Evolutionary conservation across 352 stramenopile species (phyloP).

Genomic region (Globisporangium barbulae): DNA sequence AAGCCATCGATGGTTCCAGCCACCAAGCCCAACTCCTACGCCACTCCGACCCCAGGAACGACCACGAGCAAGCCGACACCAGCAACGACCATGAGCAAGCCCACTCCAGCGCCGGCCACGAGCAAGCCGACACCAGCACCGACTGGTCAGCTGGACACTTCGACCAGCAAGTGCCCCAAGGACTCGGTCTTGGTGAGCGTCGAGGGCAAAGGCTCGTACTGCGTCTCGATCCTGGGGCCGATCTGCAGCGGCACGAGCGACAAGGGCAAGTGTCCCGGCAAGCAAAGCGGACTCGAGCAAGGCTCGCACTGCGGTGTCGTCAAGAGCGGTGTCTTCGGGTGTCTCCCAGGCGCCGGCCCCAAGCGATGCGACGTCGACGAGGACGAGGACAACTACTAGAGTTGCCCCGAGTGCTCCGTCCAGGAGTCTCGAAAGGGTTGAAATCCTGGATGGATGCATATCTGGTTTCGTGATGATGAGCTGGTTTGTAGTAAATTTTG

Average conservation of each 20-base stretch:
- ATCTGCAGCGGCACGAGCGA: slow-evolving; percentile 5
- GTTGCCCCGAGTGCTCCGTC: background rate
- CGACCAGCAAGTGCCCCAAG: background rate
- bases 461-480: background rate
- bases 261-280: slow-evolving; percentile 4
- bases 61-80: background rate
- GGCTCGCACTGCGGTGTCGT: slow-evolving; percentile 10
- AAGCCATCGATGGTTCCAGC: slow-evolving; percentile 4
- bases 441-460: background rate
- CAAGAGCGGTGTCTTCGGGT: slow-evolving; percentile 9
- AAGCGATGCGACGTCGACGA: slow-evolving; percentile 6
- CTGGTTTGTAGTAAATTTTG: background rate
- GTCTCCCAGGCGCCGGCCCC: slow-evolving; percentile 1
- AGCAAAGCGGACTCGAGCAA: slow-evolving; percentile 5
- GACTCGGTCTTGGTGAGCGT: slow-evolving; percentile 7
- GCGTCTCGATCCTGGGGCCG: background rate
- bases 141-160: background rate
- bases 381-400: background rate
- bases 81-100: background rate
- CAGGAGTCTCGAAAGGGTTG: background rate
- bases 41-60: background rate
- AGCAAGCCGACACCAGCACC: background rate
- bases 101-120: background rate
- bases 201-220: slow-evolving; percentile 9
- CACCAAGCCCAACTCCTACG: background rate